Percentiles rank a stretch among this genome's conserved stretches.
phyloP scores from a whole-genome alignment of 108 stramenopile genomes.

The Craspedostauros australis region DNA sequence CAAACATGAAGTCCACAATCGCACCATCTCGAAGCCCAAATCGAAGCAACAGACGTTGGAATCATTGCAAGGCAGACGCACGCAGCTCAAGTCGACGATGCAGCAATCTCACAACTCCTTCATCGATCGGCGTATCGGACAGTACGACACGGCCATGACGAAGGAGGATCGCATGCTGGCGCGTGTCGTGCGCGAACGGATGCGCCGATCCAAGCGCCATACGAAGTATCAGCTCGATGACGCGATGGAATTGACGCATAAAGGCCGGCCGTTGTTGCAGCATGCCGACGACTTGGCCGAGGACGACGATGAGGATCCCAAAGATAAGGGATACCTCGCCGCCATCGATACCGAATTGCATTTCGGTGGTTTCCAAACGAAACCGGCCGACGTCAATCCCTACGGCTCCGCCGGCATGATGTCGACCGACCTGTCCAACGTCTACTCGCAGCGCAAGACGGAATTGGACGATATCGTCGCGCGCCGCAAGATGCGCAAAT shows the following conservation, averaged over 20 bases:
- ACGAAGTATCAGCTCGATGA: conserved; percentile 59
- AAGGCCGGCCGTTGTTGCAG: conserved; percentile 70
- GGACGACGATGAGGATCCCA: conserved; percentile 73
- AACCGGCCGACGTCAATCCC: conserved; percentile 21
- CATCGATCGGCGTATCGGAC: conserved; percentile 77
- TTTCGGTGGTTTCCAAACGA: conserved; percentile 76
- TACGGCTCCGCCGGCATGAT: conserved; percentile 35
- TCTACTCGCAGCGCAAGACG: conserved; percentile 68
- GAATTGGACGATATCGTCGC: conserved; percentile 87
- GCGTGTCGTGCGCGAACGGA: conserved; percentile 70
- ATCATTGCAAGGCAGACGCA: conserved; percentile 31
- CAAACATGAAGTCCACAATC: conserved; percentile 74
- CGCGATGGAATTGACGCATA: conserved; percentile 66
- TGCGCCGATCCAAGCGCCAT: conserved; percentile 44
- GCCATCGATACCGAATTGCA: conserved; percentile 82
- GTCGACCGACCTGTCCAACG: conserved; percentile 39
- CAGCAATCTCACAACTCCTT: conserved; percentile 49
- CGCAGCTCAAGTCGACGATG: conserved; percentile 18
- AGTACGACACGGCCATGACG: conserved; percentile 40
- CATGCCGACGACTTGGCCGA: conserved; percentile 46
- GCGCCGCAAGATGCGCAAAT: conserved; percentile 82
- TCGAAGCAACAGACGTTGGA: conserved; percentile 27
- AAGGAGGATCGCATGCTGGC: conserved; percentile 66
- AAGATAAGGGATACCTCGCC: conserved; percentile 63
- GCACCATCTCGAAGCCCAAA: conserved; percentile 24